Evolutionary conservation across 2,329 filamentous ascomycete genomes (phyloP), one percentile per base, ranked within the genome.

Genomic region (Ophiostoma himal-ulmi): DNA sequence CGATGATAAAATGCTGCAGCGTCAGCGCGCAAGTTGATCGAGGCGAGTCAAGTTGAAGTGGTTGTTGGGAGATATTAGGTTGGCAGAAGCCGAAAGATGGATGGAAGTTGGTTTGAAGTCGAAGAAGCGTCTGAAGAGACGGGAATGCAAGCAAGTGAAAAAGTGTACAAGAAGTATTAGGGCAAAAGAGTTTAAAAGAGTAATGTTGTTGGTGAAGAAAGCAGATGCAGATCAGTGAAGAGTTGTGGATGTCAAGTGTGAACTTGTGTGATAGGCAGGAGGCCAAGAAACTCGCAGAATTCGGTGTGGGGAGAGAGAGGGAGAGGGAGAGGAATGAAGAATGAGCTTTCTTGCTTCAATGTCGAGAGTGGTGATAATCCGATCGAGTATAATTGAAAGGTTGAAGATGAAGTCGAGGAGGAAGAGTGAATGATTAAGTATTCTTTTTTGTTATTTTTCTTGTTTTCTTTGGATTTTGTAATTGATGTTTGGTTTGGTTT

Each of bases 11-110:
- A 69, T 71, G 70, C 70, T 52, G 70, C 70, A 69, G 70, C 70
- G 67, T 69, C 70, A 71, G 67, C 67, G 70, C 70, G 70, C 70
- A 71, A 69, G 26, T 60, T 60, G 70, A 67, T 34, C 34, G 36
- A 65, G 65, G 36, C 41, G 64, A 54, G 34, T 36, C 34, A 22
- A 65, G 62, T 62, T 62, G 57, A 36, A n/a, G 57, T 62, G 10
- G 36, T 36, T 65, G 36, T 39, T 22, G n/a, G 22, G 52, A 26
- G 36, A 39, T 5, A 65, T 65, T 65, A 65, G 62, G n/a, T n/a
- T 65, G 62, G 62, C 62, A 10, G 7, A 65, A 13, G 62, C 57
- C 57, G 57, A 30, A 14, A 26, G 36, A 48, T 20, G 5, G 44
- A 62, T 62, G 11, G 13, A 26, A 8, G 0, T 26, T 30, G 30